Conservation (phyloP, 352 stramenopile genomes). For the Phytopythium delawarense region DNA sequence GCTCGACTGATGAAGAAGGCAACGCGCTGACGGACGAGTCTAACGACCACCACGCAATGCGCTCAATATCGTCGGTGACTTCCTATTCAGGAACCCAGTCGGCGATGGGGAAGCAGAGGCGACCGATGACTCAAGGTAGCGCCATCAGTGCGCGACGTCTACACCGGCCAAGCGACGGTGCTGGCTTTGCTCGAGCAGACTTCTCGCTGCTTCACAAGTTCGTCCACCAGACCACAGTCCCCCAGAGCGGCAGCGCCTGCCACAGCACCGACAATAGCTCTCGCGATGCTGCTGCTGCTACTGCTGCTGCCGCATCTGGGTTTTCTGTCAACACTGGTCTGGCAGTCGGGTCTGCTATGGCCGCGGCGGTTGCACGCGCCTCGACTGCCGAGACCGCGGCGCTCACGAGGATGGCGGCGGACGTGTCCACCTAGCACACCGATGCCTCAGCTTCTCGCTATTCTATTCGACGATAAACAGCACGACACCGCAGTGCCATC, state of each 20-base stretch:
- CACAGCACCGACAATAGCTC: background rate
- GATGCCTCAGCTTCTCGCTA: background rate
- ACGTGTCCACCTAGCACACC: slow-evolving; percentile 2
- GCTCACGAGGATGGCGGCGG: background rate
- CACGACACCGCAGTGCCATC: background rate
- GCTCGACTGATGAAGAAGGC: background rate
- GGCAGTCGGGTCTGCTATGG: slow-evolving; percentile 4
- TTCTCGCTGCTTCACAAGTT: slow-evolving; percentile 74
- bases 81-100: background rate
- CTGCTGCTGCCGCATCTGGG: no score
- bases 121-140: slow-evolving; percentile 45
- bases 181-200: slow-evolving; percentile 22
- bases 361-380: background rate
- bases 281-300: background rate
- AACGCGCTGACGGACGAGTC: background rate
- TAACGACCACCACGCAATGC: background rate
- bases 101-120: slow-evolving; percentile 21
- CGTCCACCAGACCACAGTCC: slow-evolving; percentile 41
- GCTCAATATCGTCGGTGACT: no score
- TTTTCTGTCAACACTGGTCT: background rate
- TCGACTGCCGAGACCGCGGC: slow-evolving; percentile 1
- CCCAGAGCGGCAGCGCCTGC: background rate
- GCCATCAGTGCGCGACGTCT: slow-evolving; percentile 22
- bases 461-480: slow-evolving; percentile 1
- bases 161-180: slow-evolving; percentile 24